These are phyloP conservation scores for Gilbertella persicaria DNA, from an alignment of 371 early-diverging fungal genomes.

Conservation along the genomic window DNA sequence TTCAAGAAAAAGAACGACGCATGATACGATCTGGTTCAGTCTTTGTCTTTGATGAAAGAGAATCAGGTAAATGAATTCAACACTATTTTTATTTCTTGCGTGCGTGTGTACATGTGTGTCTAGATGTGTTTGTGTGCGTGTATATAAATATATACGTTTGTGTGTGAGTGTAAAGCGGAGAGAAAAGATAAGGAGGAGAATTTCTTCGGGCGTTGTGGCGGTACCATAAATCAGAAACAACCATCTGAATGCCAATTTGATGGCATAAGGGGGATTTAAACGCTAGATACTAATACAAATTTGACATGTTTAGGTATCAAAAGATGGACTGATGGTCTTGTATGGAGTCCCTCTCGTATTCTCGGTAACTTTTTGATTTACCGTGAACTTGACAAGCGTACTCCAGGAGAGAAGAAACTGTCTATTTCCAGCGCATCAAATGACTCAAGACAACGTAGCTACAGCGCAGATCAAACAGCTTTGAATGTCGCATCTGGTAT, in stretches of 20 bases:
- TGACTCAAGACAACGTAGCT: slow-evolving; percentile 35
- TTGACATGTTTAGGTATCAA: slow-evolving; percentile 53
- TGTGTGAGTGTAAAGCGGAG: too few relatives aligned
- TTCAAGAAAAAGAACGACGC: slow-evolving; percentile 71
- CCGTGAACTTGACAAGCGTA: slow-evolving; percentile 58
- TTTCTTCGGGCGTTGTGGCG: neutral
- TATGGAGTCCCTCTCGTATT: slow-evolving; percentile 77
- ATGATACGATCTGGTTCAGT: slow-evolving; percentile 72
- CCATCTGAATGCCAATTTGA: neutral
- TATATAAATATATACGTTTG: neutral
- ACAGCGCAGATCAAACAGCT: slow-evolving; percentile 36
- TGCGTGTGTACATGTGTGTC: neutral
- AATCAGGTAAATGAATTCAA: slow-evolving; percentile 54
- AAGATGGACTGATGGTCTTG: slow-evolving; percentile 76
- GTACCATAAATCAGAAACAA: neutral
- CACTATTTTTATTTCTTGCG: neutral
- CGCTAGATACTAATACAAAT: slow-evolving; percentile 1
- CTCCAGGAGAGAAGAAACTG: slow-evolving; percentile 35
- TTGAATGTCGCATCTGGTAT: slow-evolving; percentile 17
- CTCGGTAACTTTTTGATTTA: slow-evolving; percentile 67
- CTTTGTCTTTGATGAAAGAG: slow-evolving; percentile 78
- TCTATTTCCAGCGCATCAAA: slow-evolving; percentile 23
- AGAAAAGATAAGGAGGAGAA: neutral
- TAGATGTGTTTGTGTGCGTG: neutral
- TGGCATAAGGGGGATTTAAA: slow-evolving; percentile 2